Conservation (phyloP, 306 rosid species). For the Medicago arabica region DNA sequence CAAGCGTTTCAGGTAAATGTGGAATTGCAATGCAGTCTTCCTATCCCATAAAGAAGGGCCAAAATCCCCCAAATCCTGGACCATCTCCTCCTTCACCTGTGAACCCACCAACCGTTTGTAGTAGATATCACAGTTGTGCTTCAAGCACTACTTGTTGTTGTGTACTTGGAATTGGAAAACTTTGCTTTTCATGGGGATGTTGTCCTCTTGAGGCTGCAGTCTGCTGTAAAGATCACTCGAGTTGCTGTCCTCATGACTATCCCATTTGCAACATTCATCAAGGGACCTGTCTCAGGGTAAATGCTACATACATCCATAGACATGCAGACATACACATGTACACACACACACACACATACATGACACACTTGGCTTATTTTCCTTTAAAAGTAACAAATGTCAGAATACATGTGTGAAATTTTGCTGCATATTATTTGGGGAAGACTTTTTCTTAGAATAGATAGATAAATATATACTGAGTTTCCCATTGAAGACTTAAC, state of each 20-base stretch:
- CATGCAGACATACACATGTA: no score
- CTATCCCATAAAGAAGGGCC: conserved; percentile 75
- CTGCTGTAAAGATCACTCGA: conserved; percentile 70
- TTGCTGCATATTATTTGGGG: no score
- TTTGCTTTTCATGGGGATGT: conserved; percentile 76
- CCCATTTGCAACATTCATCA: conserved; percentile 63
- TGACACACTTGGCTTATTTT: no score
- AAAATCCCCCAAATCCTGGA: conserved; percentile 74
- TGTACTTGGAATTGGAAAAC: conserved; percentile 44
- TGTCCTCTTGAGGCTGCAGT: conserved; percentile 79
- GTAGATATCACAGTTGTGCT: conserved; percentile 57
- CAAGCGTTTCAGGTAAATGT: conserved; percentile 53
- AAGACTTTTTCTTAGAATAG: no score
- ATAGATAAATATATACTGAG: background rate
- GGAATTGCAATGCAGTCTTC: conserved; percentile 82
- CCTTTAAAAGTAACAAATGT: no score
- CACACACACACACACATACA: no score
- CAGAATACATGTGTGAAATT: no score
- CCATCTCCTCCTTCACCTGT: conserved; percentile 81
- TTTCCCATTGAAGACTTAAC: background rate
- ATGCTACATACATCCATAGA: no score
- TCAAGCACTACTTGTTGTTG: conserved; percentile 75
- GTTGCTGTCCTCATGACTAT: conserved; percentile 79
- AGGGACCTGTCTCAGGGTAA: conserved; percentile 54
- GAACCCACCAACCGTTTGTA: conserved; percentile 70